Evolutionary conservation across 352 stramenopile species (phyloP).

Genomic region (Pythium folliculosum): DNA sequence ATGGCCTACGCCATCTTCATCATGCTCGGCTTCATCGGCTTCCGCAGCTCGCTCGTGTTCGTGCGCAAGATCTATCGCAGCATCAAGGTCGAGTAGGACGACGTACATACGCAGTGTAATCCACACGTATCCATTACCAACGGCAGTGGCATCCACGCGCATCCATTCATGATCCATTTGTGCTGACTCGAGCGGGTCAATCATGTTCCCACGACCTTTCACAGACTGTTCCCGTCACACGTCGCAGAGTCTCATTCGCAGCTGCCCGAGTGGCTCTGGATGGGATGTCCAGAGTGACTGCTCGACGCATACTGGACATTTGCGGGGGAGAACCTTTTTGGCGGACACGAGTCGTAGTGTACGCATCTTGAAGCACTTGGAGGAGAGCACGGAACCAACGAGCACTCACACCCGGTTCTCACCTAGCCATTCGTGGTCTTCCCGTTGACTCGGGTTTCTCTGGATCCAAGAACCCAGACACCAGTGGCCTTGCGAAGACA

Average conservation of each 20-base stretch:
- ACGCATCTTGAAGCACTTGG: too few species aligned
- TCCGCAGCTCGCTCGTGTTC: slow-evolving; percentile 95
- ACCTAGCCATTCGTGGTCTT: not conserved
- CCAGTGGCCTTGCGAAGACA: not conserved
- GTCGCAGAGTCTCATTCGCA: slow-evolving; percentile 4
- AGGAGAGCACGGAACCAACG: too few species aligned
- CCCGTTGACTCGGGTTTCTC: not conserved
- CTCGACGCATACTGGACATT: not conserved
- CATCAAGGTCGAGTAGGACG: slow-evolving; percentile 94
- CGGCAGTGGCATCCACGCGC: too few species aligned
- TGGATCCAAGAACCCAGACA: slow-evolving; percentile 1
- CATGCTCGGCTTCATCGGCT: slow-evolving; percentile 96
- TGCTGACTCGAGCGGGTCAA: too few species aligned
- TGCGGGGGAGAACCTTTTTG: too few species aligned
- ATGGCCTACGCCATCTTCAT: slow-evolving; percentile 97
- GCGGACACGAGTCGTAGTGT: not conserved
- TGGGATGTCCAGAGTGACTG: slow-evolving; percentile 4
- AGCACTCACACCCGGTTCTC: not conserved
- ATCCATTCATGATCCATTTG: not conserved
- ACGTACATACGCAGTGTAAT: too few species aligned
- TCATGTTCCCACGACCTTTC: slow-evolving; percentile 4
- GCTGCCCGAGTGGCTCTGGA: not conserved
- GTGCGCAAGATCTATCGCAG: slow-evolving; percentile 97
- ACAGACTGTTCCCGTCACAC: slow-evolving; percentile 5
- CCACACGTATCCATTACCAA: too few species aligned